A percentile compares a stretch with the other conserved stretches of the same genome.
Evolutionary conservation across 129 eudicot genomes (phyloP).

Genomic region (Dittrichia graveolens): DNA sequence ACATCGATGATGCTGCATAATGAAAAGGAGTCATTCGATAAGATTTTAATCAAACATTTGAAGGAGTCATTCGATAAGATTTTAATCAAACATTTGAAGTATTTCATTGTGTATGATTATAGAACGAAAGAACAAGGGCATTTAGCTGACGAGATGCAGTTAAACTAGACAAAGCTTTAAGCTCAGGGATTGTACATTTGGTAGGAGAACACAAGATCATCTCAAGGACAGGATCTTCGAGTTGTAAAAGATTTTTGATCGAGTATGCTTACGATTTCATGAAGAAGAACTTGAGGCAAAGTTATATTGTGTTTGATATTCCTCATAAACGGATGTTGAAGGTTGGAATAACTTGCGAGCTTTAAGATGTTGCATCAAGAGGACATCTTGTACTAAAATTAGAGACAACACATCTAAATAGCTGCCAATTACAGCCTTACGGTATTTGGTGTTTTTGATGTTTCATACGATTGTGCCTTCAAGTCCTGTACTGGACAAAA

Average conservation of each 20-base stretch:
- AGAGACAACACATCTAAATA: too few species aligned
- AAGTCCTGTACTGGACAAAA: too few species aligned
- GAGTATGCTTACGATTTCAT: conserved; percentile 65
- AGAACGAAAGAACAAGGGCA: conserved; percentile 22
- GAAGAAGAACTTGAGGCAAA: conserved; percentile 59
- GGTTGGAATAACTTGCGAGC: conserved; percentile 71
- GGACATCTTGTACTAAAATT: too few species aligned
- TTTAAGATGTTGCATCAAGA: too few species aligned
- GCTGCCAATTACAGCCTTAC: too few species aligned
- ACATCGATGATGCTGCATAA: conserved; percentile 56
- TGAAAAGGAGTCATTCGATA: conserved; percentile 60
- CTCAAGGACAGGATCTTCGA: conserved; percentile 39
- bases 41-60: conserved; percentile 43
- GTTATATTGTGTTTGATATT: conserved; percentile 54
- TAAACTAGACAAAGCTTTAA: conserved; percentile 53
- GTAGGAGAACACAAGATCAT: conserved; percentile 73
- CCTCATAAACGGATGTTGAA: conserved; percentile 69
- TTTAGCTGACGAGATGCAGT: conserved; percentile 37
- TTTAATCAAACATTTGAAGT: too few species aligned
- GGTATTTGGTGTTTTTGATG: too few species aligned
- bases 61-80: too few species aligned
- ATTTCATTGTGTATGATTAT: conserved; percentile 34
- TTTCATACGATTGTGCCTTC: too few species aligned
- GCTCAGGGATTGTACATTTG: conserved; percentile 54
- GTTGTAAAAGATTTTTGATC: conserved; percentile 50